Evolutionary conservation across 305 asterid species (phyloP).

Genomic region (Salvia sclarea): DNA sequence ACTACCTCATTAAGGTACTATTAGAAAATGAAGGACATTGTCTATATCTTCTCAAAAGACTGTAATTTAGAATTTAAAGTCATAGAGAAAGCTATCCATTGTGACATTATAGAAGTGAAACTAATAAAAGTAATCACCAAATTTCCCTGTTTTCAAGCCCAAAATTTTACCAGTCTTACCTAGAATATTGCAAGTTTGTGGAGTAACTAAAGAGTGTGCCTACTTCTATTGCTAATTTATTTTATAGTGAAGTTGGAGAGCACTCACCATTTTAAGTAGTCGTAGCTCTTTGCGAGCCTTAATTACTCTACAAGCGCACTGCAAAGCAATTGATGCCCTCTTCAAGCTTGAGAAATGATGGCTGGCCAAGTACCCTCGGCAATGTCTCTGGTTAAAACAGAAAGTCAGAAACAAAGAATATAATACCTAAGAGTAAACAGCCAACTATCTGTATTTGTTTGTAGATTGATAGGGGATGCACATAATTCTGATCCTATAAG

Average conservation of each 20-base stretch:
- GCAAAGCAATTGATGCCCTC: slow-evolving; percentile 55
- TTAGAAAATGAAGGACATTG: neutral
- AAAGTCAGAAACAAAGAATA: slow-evolving; percentile 14
- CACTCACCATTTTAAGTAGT: slow-evolving; percentile 67
- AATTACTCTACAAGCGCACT: slow-evolving; percentile 63
- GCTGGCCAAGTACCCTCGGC: slow-evolving; percentile 47
- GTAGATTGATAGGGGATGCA: slow-evolving; percentile 15
- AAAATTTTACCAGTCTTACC: neutral
- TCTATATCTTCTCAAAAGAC: neutral
- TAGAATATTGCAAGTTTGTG: slow-evolving; percentile 7
- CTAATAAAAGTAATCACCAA: neutral
- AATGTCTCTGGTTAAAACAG: slow-evolving; percentile 48
- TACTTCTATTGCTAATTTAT: slow-evolving; percentile 21
- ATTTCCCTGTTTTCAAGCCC: slow-evolving; percentile 7
- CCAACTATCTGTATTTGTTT: neutral
- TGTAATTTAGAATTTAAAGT: neutral
- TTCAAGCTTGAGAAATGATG: slow-evolving; percentile 45
- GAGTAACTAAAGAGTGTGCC: slow-evolving; percentile 16
- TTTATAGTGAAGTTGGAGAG: slow-evolving; percentile 16
- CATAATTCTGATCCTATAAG: neutral
- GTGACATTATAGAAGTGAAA: slow-evolving; percentile 1
- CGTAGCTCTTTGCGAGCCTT: slow-evolving; percentile 54
- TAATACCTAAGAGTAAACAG: slow-evolving; percentile 19
- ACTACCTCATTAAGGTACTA: neutral
- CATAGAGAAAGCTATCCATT: neutral